A percentile compares a stretch with the other conserved stretches of the same genome.
These are phyloP conservation scores for Syzygium aqueum DNA, from an alignment of 345 rosid species.

Conservation along the genomic window DNA sequence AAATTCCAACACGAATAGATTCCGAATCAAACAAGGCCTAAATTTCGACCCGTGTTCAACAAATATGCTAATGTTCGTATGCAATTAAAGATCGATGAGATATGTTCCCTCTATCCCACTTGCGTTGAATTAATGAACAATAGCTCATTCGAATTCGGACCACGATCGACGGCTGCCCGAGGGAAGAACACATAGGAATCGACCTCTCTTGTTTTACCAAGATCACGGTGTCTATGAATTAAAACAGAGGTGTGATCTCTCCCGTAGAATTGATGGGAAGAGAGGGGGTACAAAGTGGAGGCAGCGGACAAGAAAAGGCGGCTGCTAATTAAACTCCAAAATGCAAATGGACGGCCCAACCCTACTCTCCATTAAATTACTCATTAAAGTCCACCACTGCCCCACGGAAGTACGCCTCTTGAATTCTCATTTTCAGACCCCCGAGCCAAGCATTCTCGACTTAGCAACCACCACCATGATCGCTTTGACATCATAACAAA, in stretches of 20 bases:
- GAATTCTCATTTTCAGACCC: neutral
- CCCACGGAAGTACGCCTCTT: neutral
- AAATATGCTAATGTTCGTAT: neutral
- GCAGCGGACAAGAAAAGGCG: neutral
- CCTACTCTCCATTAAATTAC: neutral
- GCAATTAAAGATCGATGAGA: neutral
- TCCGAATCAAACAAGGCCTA: neutral
- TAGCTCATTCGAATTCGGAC: no score
- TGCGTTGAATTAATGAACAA: neutral
- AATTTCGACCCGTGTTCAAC: neutral
- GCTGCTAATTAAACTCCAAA: neutral
- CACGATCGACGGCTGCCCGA: neutral
- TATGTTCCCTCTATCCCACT: neutral
- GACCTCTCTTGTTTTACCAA: neutral
- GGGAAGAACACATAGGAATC: neutral
- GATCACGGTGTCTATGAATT: rapidly evolving
- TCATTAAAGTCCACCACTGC: neutral
- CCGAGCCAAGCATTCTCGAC: neutral
- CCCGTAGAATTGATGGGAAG: neutral
- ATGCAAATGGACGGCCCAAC: neutral
- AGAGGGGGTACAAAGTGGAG: neutral
- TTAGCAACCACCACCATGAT: neutral
- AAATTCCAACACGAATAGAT: neutral
- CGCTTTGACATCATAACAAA: neutral
- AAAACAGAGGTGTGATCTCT: neutral